Base-by-base conservation (phyloP, 352 stramenopile species). In the Pythium rhizo-oryzae region DNA sequence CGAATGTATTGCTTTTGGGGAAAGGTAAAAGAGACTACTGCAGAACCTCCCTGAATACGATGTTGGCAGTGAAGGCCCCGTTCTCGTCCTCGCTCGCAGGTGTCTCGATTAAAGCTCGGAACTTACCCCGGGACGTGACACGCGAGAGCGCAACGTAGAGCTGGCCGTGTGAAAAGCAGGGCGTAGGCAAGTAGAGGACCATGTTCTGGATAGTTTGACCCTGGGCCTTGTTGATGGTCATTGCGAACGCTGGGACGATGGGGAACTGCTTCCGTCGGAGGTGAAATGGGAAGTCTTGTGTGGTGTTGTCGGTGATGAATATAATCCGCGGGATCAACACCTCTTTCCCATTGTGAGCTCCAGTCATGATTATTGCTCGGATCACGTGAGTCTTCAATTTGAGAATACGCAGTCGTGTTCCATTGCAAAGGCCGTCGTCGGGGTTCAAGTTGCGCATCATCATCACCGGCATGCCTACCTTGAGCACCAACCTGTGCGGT, bases 181-280 rank as follows among this genome's bases (percentile, higher is more conserved):
- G 62, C 13, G 59, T 64, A 2, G 67, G 59, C 1, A 78, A 41
- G 56, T 71, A 76, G 18, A 80, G 25, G 2, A 63, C 72, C 16
- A 78, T 21, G 8, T 80, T 72, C 8, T 72, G 41, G 19, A 83
- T 50, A 8, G 76, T 77, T 52, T 78, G 74, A 13, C 65, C 68
- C 67, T 81, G 71, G 0, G 64, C 72, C 23, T 84, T 81, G 64
- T 78, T 79, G 43, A 79, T 78, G 0, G 71, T 78, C 74, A 81
- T 81, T 0, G 65, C 68, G 24, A 78, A 81, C 0, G 71, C 61
- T 16, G 67, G 39, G n/a, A 71, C 23, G 0, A 84, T 57, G 0
- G 69, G 69, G 19, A 82, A 79, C 52, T 78, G 72, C 8, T 66
- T 72, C 0, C 59, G 41, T 15, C 52, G 37, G 24, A 82, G 52